These are phyloP conservation scores for Sclerotinia nivalis DNA, from an alignment of 2,329 filamentous ascomycete genomes.

Conservation along the genomic window DNA sequence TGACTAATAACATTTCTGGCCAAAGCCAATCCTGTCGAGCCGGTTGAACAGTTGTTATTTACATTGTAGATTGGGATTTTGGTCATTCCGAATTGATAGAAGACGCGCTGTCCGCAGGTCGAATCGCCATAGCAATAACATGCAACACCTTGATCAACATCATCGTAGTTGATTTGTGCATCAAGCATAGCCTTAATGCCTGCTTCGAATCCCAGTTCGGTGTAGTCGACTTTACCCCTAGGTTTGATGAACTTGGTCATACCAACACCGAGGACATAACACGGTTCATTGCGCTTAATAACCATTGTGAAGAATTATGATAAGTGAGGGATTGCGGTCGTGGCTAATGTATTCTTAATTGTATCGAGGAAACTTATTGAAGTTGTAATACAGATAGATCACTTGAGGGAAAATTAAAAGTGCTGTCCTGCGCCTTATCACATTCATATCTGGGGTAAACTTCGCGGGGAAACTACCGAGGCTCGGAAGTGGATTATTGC, in stretches of 20 bases:
- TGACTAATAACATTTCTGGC: conserved; percentile 76
- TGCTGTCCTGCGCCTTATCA: neutral
- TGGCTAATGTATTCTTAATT: neutral
- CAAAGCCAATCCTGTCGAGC: conserved; percentile 87
- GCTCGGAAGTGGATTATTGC: neutral
- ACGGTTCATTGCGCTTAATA: conserved; percentile 43
- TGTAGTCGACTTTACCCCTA: conserved; percentile 89
- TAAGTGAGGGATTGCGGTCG: neutral
- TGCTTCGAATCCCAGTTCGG: conserved; percentile 89
- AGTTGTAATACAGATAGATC: neutral
- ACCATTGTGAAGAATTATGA: conserved; percentile 27
- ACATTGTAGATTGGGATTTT: conserved; percentile 96
- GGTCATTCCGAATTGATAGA: conserved; percentile 99
- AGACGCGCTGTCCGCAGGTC: conserved; percentile 92
- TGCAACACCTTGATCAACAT: conserved; percentile 92
- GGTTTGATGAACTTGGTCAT: conserved; percentile 99
- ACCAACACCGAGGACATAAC: conserved; percentile 93
- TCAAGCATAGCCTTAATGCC: conserved; percentile 59
- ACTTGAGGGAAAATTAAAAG: neutral
- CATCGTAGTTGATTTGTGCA: conserved; percentile 92
- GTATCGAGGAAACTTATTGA: neutral
- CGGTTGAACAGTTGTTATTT: conserved; percentile 98
- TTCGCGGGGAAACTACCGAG: conserved; percentile 19
- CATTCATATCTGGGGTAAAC: neutral
- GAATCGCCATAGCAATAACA: conserved; percentile 98